A percentile compares a stretch with the other conserved stretches of the same genome.
Evolutionary conservation across 2,329 filamentous ascomycete species (phyloP).

Genomic region (Cadophora sp.): DNA sequence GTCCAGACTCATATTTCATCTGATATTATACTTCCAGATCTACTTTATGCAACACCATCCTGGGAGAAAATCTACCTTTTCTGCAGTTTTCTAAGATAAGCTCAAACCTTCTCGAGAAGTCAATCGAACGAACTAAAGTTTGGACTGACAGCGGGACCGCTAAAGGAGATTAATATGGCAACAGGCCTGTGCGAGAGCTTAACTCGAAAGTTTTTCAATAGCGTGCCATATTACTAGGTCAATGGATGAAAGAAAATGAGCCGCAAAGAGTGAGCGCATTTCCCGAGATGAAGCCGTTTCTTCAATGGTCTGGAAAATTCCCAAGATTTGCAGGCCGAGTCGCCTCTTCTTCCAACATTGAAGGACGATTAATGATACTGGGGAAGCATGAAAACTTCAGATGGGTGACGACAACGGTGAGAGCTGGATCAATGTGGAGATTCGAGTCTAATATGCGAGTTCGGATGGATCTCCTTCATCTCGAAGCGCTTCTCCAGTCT

Average conservation of each 20-base stretch:
- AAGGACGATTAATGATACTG: neutral
- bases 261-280: constrained; percentile 16
- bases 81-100: neutral
- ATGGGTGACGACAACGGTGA: constrained; percentile 25
- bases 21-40: constrained; percentile 25
- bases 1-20: constrained; percentile 19
- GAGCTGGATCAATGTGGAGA: constrained; percentile 4
- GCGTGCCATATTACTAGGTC: neutral
- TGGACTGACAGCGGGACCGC: constrained; percentile 10
- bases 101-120: neutral
- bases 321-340: constrained; percentile 11
- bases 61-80: neutral
- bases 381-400: constrained; percentile 25
- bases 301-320: neutral
- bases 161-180: neutral
- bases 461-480: constrained; percentile 8
- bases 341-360: constrained; percentile 14
- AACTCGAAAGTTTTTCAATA: neutral
- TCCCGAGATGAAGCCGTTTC: constrained; percentile 4
- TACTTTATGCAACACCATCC: constrained; percentile 19
- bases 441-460: constrained; percentile 17
- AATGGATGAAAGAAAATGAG: constrained; percentile 4
- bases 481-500: constrained; percentile 8
- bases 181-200: neutral
- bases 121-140: neutral